Percentiles rank a stretch among this genome's conserved stretches.
Evolutionary conservation across 106 monocot species (phyloP).

Genomic region (Apostasia shenzhenica): DNA sequence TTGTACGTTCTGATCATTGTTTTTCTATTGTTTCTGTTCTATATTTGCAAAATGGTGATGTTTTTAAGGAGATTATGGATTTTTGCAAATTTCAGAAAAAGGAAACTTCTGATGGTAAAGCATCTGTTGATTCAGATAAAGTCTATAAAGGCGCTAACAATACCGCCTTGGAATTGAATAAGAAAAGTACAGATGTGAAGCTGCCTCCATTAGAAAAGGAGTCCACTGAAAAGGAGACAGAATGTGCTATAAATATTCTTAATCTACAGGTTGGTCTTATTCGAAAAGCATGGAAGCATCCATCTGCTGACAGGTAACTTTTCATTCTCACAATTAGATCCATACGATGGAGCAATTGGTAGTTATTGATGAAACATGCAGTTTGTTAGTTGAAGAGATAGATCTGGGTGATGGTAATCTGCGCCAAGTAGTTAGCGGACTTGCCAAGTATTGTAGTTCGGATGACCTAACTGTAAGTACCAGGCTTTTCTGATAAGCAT

Average conservation of each 20-base stretch:
- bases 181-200: conserved; percentile 25
- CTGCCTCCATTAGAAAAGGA: conserved; percentile 39
- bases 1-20: not conserved
- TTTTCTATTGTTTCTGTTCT: not conserved
- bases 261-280: conserved; percentile 92
- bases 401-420: conserved; percentile 76
- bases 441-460: conserved; percentile 82
- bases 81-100: conserved; percentile 20
- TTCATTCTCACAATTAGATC: not conserved
- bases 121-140: conserved; percentile 11
- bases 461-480: conserved; percentile 70
- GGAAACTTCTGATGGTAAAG: conserved; percentile 29
- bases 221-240: conserved; percentile 49
- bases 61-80: no score
- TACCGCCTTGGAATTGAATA: conserved; percentile 1
- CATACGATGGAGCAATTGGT: not conserved
- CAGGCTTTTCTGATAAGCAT: not conserved
- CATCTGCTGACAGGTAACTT: conserved; percentile 90
- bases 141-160: conserved; percentile 22
- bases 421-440: conserved; percentile 97
- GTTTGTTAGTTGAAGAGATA: conserved; percentile 95
- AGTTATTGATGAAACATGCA: conserved; percentile 16
- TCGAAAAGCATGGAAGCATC: conserved; percentile 93
- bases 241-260: conserved; percentile 53
- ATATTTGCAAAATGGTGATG: no score